These are phyloP conservation scores for Fusarium sororula DNA, from an alignment of 2,329 filamentous ascomycete species.

Conservation along the genomic window DNA sequence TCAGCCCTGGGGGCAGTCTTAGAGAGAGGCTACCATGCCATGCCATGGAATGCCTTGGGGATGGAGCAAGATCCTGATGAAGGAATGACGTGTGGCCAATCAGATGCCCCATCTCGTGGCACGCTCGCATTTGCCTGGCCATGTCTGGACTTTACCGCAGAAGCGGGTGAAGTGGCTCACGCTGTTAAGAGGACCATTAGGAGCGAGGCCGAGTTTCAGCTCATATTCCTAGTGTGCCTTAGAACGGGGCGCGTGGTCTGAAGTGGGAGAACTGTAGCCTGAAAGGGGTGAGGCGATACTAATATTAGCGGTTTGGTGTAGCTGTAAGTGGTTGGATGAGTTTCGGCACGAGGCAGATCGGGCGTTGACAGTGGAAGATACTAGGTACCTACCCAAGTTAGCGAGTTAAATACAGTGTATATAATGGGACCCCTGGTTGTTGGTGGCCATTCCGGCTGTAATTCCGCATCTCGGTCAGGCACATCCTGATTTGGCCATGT, in stretches of 20 bases:
- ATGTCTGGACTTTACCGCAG: slow-evolving; percentile 24
- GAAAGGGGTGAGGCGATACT: neutral
- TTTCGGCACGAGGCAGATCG: neutral
- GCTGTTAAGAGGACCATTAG: slow-evolving; percentile 16
- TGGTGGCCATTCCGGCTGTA: neutral
- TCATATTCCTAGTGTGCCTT: slow-evolving; percentile 24
- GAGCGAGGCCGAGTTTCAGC: slow-evolving; percentile 27
- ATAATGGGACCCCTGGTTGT: neutral
- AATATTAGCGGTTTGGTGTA: neutral
- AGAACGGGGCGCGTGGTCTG: slow-evolving; percentile 12
- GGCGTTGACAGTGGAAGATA: neutral
- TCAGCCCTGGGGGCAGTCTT: slow-evolving; percentile 28
- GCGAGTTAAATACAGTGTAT: neutral
- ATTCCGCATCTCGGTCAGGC: neutral
- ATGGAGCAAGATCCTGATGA: slow-evolving; percentile 22
- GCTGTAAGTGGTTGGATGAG: neutral
- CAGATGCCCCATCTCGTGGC: slow-evolving; percentile 16
- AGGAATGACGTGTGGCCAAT: slow-evolving; percentile 26
- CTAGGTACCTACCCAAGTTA: neutral
- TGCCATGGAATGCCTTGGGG: slow-evolving; percentile 29
- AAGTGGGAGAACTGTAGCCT: slow-evolving; percentile 7
- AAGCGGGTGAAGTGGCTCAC: slow-evolving; percentile 31
- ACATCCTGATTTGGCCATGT: neutral
- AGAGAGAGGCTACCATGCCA: slow-evolving; percentile 3
- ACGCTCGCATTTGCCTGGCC: slow-evolving; percentile 35